Evolutionary conservation across 1,139 yeast genomes (phyloP), one percentile per base, ranked within the genome.

Genomic region (Debaryomyces udenii): DNA sequence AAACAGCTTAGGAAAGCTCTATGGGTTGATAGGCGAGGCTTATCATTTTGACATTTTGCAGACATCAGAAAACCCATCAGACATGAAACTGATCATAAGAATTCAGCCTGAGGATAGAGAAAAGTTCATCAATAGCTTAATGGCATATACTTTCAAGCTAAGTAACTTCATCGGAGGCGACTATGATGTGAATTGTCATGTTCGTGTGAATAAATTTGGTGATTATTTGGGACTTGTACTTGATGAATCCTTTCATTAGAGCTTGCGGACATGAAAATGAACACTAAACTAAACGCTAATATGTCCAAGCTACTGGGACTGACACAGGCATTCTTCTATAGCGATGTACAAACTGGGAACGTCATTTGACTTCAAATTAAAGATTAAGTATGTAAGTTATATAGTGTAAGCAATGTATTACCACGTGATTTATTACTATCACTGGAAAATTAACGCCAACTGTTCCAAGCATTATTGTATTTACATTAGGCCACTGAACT

Each of bases 11-110:
- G 52, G 53, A 16, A 62, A 61, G 35, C 47, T 66, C 35, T 64
- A 69, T 40, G 75, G 75, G 2, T 37, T 69, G 24, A 54, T 68
- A 29, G 75, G 75, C 1, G 72, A 66, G 43, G 52, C 73, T 1
- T 43, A 57, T 2, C 67, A 56, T 36, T 66, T 59, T 45, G 70
- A 66, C 38, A 46, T 69, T 4, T 46, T 65, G 26, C 40, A 39
- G 3, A 38, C 39, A 9, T 43, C 44, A 40, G 50, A 35, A 28
- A 47, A 30, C 31, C 43, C 38, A 42, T 59, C 39, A 41, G 42
- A 57, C 3, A 44, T 66, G 31, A 44, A 40, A 43, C 59, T 40
- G 45, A 42, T 60, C 3, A 46, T 69, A 4, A 48, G 63, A 47
- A 53, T 61, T 13, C 59, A 64, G 44, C 41, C 44, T 4, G 59